phyloP scores from a whole-genome alignment of 306 rosid species.

The Cucumis cinereus region DNA sequence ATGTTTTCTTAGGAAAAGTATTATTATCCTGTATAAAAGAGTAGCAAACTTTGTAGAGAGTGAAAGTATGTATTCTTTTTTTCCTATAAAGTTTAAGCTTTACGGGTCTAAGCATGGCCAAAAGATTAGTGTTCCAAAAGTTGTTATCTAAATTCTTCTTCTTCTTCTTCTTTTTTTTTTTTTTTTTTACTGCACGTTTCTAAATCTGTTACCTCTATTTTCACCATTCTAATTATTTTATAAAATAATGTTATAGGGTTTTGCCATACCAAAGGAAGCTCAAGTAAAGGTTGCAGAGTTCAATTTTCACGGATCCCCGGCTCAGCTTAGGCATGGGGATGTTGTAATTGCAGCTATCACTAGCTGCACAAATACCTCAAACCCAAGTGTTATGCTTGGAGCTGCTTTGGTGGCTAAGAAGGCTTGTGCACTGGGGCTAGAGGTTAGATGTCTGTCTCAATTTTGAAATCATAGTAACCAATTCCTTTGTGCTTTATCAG shows the following conservation, averaged over 20 bases:
- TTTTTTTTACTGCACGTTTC: not conserved
- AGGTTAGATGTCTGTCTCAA: slow-evolving; percentile 33
- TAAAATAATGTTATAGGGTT: slow-evolving; percentile 39
- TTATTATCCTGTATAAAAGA: not conserved
- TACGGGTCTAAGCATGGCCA: not conserved
- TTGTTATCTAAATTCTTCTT: not conserved
- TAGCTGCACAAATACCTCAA: slow-evolving; percentile 97
- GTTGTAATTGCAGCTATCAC: slow-evolving; percentile 98
- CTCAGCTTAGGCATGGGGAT: slow-evolving; percentile 86
- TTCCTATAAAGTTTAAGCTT: not conserved
- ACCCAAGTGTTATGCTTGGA: slow-evolving; percentile 99
- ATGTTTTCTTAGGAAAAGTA: not conserved
- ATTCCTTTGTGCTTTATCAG: not conserved
- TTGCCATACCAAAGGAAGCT: slow-evolving; percentile 75
- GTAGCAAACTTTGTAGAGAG: not conserved
- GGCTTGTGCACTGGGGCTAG: slow-evolving; percentile 90
- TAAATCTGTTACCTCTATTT: not conserved
- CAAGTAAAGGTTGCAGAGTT: slow-evolving; percentile 60
- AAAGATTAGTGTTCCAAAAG: not conserved
- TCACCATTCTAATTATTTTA: not conserved
- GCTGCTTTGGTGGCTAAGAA: slow-evolving; percentile 98
- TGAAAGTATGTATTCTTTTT: not conserved
- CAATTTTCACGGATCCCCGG: slow-evolving; percentile 49
- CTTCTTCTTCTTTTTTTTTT: not conserved
- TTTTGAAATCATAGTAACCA: not conserved